A percentile compares a stretch with the other conserved stretches of the same genome.
Evolutionary conservation across 2,329 filamentous ascomycete species (phyloP).

Genomic region (Metarhizium guizhouense): DNA sequence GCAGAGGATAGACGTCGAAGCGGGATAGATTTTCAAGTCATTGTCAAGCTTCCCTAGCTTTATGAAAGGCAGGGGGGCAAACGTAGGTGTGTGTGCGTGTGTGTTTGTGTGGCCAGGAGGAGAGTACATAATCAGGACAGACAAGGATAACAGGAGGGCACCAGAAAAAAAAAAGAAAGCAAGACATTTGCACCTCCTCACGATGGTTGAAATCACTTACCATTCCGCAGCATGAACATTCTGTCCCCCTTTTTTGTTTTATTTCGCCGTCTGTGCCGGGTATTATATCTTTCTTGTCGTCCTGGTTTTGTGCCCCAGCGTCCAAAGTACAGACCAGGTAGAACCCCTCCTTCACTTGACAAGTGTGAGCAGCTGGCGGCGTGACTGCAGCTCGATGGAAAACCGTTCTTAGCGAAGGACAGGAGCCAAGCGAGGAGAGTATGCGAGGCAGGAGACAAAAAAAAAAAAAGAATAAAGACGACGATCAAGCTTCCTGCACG

Average conservation of each 20-base stretch:
- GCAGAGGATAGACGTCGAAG: background rate
- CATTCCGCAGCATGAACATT: conserved; percentile 37
- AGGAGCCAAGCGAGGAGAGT: background rate
- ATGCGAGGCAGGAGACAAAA: background rate
- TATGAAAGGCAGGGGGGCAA: background rate
- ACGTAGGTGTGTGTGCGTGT: too few relatives aligned
- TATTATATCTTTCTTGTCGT: background rate
- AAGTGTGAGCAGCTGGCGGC: background rate
- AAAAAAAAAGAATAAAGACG: background rate
- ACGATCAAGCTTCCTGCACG: background rate
- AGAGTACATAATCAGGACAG: background rate
- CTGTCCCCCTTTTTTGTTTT: background rate
- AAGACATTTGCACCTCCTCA: background rate
- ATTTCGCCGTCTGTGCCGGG: background rate
- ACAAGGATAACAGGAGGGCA: background rate
- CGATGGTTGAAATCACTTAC: conserved; percentile 21
- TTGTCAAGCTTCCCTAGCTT: background rate
- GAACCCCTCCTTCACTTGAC: background rate
- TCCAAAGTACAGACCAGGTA: background rate
- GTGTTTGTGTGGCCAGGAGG: too few relatives aligned
- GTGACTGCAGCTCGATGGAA: background rate
- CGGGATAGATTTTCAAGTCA: too few relatives aligned
- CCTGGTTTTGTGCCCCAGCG: background rate
- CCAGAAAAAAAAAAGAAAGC: background rate
- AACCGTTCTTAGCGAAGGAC: background rate